Conservation (phyloP, 306 rosid species). For the Gastrolobium bilobum region DNA sequence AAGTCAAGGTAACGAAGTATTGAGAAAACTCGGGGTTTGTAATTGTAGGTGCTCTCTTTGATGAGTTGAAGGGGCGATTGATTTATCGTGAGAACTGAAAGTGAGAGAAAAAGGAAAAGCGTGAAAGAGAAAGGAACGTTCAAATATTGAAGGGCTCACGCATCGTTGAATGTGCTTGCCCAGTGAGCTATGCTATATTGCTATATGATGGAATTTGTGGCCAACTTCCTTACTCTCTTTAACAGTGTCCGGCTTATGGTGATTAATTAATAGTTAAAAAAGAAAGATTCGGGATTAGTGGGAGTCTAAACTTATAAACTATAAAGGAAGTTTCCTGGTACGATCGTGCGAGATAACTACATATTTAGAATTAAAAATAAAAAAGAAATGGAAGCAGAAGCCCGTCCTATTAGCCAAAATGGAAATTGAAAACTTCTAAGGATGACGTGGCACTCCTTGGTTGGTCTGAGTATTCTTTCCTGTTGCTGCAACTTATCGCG, state of each 20-base stretch:
- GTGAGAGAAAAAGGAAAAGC: constrained; percentile 28
- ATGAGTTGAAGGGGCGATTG: constrained; percentile 40
- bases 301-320: background rate
- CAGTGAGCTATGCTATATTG: constrained; percentile 26
- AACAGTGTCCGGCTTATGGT: background rate
- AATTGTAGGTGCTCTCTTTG: background rate
- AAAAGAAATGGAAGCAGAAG: too few relatives aligned
- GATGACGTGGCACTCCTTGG: background rate
- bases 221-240: background rate
- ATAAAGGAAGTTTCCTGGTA: constrained; percentile 46
- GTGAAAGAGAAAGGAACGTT: constrained; percentile 45
- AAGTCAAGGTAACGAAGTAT: too few relatives aligned
- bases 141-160: constrained; percentile 24
- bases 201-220: constrained; percentile 14
- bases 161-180: constrained; percentile 39
- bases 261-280: background rate
- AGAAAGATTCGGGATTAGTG: background rate
- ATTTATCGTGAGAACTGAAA: constrained; percentile 42
- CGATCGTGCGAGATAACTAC: constrained; percentile 14
- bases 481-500: background rate
- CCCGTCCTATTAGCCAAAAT: background rate
- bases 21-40: background rate
- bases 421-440: constrained; percentile 32
- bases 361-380: background rate
- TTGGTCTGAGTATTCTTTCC: background rate